These are phyloP conservation scores for Ophiobolus disseminans DNA, from an alignment of 2,329 filamentous ascomycete species.

Conservation along the genomic window DNA sequence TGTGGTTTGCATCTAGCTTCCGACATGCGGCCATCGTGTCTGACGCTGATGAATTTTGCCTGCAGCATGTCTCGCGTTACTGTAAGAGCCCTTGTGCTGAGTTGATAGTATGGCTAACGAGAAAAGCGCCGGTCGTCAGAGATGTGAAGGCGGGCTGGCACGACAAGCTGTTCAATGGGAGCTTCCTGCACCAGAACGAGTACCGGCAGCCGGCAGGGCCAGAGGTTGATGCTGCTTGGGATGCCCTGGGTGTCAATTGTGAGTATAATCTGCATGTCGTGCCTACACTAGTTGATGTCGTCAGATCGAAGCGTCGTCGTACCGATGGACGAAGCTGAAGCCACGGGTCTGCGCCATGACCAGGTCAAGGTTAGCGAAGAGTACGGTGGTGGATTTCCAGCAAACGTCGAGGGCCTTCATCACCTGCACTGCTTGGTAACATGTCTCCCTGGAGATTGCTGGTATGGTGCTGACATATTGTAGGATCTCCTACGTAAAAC, in stretches of 20 bases:
- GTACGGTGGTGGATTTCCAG: constrained; percentile 66
- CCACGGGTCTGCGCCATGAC: constrained; percentile 59
- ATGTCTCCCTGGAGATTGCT: neutral
- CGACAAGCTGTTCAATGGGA: constrained; percentile 61
- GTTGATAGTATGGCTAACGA: neutral
- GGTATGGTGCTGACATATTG: constrained; percentile 15
- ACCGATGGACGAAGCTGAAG: constrained; percentile 56
- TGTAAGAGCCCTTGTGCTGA: constrained; percentile 23
- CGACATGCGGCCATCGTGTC: constrained; percentile 15
- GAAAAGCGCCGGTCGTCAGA: constrained; percentile 42
- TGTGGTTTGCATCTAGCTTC: constrained; percentile 24
- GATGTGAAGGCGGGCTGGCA: constrained; percentile 54
- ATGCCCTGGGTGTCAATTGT: constrained; percentile 60
- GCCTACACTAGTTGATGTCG: neutral
- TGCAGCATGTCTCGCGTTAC: constrained; percentile 38
- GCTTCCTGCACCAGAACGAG: constrained; percentile 61
- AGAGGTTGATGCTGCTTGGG: constrained; percentile 66
- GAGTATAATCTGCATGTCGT: constrained; percentile 17
- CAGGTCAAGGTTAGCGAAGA: constrained; percentile 64
- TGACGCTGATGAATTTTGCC: constrained; percentile 35
- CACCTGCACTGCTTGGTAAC: constrained; percentile 65
- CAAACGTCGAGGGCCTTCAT: constrained; percentile 65
- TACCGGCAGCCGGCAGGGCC: constrained; percentile 60
- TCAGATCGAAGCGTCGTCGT: constrained; percentile 55
- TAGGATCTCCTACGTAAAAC: constrained; percentile 66